A percentile compares a stretch with the other conserved stretches of the same genome.
These are phyloP conservation scores for Ganoderma boninense DNA, from an alignment of 1,284 basidiomycete genomes.

Conservation along the genomic window DNA sequence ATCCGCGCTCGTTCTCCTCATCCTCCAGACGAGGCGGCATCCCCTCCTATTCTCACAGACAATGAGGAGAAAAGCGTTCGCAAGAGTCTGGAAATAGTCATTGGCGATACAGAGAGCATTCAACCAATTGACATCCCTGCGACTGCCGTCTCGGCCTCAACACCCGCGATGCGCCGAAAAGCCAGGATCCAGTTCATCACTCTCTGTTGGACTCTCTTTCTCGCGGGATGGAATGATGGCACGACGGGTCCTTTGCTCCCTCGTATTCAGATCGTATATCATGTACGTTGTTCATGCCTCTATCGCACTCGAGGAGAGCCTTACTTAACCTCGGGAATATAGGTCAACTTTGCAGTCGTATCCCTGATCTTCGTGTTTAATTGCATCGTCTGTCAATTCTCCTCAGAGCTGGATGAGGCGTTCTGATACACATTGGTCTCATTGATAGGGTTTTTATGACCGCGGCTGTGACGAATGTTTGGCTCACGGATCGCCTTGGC, in stretches of 20 bases:
- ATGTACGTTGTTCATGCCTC: constrained; percentile 42
- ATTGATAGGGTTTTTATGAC: constrained; percentile 54
- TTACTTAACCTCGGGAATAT: background rate
- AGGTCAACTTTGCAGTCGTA: constrained; percentile 55
- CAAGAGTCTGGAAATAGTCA: constrained; percentile 18
- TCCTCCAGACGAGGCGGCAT: constrained; percentile 19
- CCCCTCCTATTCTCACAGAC: constrained; percentile 4
- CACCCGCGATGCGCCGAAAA: constrained; percentile 28
- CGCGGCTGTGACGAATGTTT: constrained; percentile 58
- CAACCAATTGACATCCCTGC: constrained; percentile 16
- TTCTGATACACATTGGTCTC: background rate
- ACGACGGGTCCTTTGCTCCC: constrained; percentile 67
- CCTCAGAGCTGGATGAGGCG: background rate
- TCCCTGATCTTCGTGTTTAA: constrained; percentile 66
- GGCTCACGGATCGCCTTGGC: constrained; percentile 58
- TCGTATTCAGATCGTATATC: constrained; percentile 60
- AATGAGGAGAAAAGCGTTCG: constrained; percentile 17
- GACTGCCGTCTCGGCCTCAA: constrained; percentile 18
- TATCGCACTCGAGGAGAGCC: constrained; percentile 1
- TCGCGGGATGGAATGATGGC: constrained; percentile 71
- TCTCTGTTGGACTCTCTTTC: constrained; percentile 51
- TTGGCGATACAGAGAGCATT: constrained; percentile 4
- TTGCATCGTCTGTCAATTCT: constrained; percentile 51
- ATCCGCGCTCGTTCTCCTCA: constrained; percentile 28
- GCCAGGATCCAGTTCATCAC: constrained; percentile 47